Percentiles rank a stretch among this genome's conserved stretches.
phyloP scores from a whole-genome alignment of 805 yeast species.

The Barnettozyma populi region DNA sequence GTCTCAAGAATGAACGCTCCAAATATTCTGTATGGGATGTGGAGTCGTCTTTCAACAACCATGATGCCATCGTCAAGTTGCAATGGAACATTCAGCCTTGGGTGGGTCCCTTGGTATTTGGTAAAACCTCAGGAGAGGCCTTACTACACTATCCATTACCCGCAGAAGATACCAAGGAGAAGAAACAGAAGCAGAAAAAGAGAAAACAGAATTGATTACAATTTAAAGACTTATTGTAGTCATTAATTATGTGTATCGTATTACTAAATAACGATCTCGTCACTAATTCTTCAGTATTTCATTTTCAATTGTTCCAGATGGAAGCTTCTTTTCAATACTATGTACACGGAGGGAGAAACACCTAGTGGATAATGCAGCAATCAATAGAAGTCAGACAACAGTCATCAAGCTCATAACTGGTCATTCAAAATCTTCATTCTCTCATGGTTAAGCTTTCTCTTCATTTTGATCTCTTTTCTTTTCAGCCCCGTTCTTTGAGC shows the following conservation, averaged over 20 bases:
- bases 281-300: neutral
- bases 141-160: conserved; percentile 17
- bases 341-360: neutral
- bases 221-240: neutral
- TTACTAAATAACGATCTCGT: neutral
- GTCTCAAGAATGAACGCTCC: conserved; percentile 47
- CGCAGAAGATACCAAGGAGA: conserved; percentile 8
- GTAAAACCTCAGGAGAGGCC: conserved; percentile 39
- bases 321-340: neutral
- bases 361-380: neutral
- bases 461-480: conserved; percentile 6
- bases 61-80: conserved; percentile 61
- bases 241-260: neutral
- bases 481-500: conserved; percentile 2
- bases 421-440: neutral
- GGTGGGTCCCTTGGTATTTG: conserved; percentile 75
- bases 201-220: neutral
- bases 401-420: neutral
- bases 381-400: neutral
- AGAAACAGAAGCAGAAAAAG: conserved; percentile 1
- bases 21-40: conserved; percentile 89
- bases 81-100: conserved; percentile 94
- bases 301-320: neutral
- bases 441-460: conserved; percentile 1
- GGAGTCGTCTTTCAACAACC: conserved; percentile 48